Base-by-base conservation (phyloP, 2,329 filamentous ascomycete genomes). In the Sclerotinia subarctica region DNA sequence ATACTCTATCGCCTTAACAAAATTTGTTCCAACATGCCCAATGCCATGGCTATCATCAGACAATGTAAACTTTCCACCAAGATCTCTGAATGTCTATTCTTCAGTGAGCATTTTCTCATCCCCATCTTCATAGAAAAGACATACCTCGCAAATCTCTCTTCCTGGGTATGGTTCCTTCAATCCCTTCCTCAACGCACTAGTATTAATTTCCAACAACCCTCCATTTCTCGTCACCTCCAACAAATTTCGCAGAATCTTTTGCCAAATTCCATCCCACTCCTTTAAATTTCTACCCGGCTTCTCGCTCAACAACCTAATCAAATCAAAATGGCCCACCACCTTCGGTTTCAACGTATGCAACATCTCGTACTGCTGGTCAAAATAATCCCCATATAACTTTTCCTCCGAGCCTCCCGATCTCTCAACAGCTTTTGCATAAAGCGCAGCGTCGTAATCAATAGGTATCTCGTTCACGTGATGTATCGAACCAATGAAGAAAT, bases 11-110 rank as follows among this genome's bases (percentile, higher is more conserved):
- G 91, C 87, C 52, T 85, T 86, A 57, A 78, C 76, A 80, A 95
- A 98, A 77, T 96, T 94, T 63, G 92, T 89, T n/a, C 89, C 93
- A 6, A 99, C 85, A 77, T 99, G 94, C 2, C 86, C 90, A 69
- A 93, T 85, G 51, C 92, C 92, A 81, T 99, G 95, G 78, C 93
- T 97, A 79, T 99, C 95, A 78, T 99, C 95, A 8, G 92, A 97
- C 74, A 99, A 84, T 65, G 93, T 96, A 79, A 98, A 96, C 69
- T 86, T 86, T 32, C 95, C 94, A 32, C 89, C 89, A 74, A 92
- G 83, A 10, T 79, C 80, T 66, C 93, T 76, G 82, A 93, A 96
- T 77, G 87, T 86, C 67, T 68, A 29, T 51, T 32, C 5, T 32
- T 11, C 29, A 21, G 49, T 54, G 6, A 67, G 58, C 19, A 56